Evolutionary conservation across 352 stramenopile species (phyloP).

Genomic region (Phytophthora colocasiae): DNA sequence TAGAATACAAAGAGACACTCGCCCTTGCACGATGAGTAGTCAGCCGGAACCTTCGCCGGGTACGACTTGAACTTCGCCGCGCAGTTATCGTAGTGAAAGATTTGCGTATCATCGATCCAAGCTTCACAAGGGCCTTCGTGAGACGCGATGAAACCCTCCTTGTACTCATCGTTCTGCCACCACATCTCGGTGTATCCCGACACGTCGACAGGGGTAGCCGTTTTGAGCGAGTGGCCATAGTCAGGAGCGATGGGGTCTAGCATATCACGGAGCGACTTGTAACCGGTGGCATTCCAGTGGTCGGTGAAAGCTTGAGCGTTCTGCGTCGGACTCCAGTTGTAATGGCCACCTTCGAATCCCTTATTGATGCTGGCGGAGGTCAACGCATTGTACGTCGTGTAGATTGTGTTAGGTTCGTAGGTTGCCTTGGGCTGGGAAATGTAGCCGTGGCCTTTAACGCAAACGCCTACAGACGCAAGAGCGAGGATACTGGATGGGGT

Average conservation of each 20-base stretch:
- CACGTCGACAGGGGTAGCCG: conserved; percentile 33
- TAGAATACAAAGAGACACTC: conserved; percentile 28
- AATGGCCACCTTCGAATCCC: conserved; percentile 34
- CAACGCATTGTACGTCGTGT: conserved; percentile 35
- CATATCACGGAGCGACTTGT: conserved; percentile 46
- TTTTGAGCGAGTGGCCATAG: conserved; percentile 35
- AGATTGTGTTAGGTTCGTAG: conserved; percentile 32
- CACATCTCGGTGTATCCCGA: conserved; percentile 32
- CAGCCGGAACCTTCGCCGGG: conserved; percentile 32
- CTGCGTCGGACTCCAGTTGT: conserved; percentile 32
- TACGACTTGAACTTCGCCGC: conserved; percentile 36
- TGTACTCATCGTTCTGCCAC: conserved; percentile 48
- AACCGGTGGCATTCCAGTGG: conserved; percentile 33
- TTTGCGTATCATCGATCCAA: conserved; percentile 29
- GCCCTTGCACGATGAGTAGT: conserved; percentile 29
- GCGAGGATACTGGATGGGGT: conserved; percentile 13
- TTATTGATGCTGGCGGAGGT: conserved; percentile 31
- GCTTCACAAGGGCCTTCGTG: conserved; percentile 42
- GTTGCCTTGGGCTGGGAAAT: conserved; percentile 31
- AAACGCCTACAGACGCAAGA: conserved; percentile 10
- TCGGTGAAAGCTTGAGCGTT: conserved; percentile 39
- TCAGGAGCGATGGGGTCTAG: conserved; percentile 35
- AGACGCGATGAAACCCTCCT: conserved; percentile 43
- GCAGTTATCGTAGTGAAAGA: conserved; percentile 45
- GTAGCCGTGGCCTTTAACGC: conserved; percentile 33